phyloP scores from a whole-genome alignment of 2,329 filamentous ascomycete species.

The Alternaria gaisen region DNA sequence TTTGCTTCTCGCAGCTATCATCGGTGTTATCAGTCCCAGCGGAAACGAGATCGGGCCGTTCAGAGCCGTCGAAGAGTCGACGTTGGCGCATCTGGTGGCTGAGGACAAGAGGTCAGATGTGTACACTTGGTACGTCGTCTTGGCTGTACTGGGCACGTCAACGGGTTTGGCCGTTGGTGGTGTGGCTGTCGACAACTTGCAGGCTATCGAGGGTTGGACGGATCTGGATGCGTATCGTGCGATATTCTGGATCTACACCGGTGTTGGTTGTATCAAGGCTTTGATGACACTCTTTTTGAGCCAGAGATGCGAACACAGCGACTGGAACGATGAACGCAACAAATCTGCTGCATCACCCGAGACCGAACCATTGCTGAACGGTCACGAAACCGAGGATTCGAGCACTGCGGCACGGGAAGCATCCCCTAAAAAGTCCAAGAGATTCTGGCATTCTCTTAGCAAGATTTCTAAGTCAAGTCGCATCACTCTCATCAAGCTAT shows the following conservation, averaged over 20 bases:
- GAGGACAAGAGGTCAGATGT: conserved; percentile 46
- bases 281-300: conserved; percentile 52
- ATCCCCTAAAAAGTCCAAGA: conserved; percentile 17
- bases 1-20: conserved; percentile 46
- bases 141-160: conserved; percentile 50
- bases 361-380: conserved; percentile 38
- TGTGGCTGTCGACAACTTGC: conserved; percentile 47
- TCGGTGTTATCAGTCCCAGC: conserved; percentile 51
- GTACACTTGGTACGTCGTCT: conserved; percentile 52
- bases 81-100: conserved; percentile 46
- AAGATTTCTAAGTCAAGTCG: conserved; percentile 66
- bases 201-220: conserved; percentile 45
- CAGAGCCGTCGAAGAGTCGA: conserved; percentile 52
- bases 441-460: conserved; percentile 54
- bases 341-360: conserved; percentile 23
- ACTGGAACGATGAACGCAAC: conserved; percentile 10
- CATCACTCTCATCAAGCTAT: conserved; percentile 67
- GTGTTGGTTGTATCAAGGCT: conserved; percentile 52
- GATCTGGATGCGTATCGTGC: conserved; percentile 51
- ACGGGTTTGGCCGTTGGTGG: conserved; percentile 48
- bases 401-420: conserved; percentile 23
- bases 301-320: conserved; percentile 46
- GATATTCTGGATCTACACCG: conserved; percentile 56
- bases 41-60: conserved; percentile 55
- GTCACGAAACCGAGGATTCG: neutral